Percentiles rank a stretch among this genome's conserved stretches.
Conservation (phyloP, 495 filamentous ascomycete genomes). For the Rusavskia elegans region DNA sequence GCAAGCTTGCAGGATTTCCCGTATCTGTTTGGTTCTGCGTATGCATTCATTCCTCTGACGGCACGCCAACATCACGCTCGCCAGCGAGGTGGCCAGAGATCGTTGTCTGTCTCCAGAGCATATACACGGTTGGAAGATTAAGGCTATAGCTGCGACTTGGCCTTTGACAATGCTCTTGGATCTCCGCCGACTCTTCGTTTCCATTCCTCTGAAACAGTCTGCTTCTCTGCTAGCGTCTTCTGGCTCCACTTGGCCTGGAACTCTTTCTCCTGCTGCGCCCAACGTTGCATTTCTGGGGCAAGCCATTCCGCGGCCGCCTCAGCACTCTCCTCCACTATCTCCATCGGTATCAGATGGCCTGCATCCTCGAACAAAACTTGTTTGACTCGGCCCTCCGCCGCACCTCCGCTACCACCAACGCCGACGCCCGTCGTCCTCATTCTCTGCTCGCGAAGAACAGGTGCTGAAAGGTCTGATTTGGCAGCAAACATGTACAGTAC, state of each 20-base stretch:
- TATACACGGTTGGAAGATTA: too few relatives aligned
- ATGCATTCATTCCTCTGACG: too few relatives aligned
- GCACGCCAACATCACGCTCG: too few relatives aligned
- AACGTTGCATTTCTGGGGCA: slow-evolving; percentile 41
- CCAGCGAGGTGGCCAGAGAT: too few relatives aligned
- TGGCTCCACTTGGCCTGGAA: slow-evolving; percentile 38
- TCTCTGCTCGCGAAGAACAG: slow-evolving; percentile 30
- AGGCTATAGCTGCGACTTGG: neutral
- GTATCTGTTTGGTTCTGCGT: too few relatives aligned
- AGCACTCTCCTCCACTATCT: slow-evolving; percentile 50
- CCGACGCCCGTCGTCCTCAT: slow-evolving; percentile 38
- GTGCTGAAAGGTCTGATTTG: slow-evolving; percentile 42
- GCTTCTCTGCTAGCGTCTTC: slow-evolving; percentile 36
- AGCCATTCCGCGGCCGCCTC: slow-evolving; percentile 47
- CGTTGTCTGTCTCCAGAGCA: too few relatives aligned
- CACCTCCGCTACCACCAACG: slow-evolving; percentile 49
- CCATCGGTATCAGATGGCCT: slow-evolving; percentile 84
- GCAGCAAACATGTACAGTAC: slow-evolving; percentile 70
- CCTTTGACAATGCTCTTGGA: neutral
- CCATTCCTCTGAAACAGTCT: slow-evolving; percentile 41
- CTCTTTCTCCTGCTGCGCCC: slow-evolving; percentile 44
- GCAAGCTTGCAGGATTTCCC: too few relatives aligned
- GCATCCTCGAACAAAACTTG: slow-evolving; percentile 9
- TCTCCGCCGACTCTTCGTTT: slow-evolving; percentile 31
- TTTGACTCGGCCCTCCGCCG: slow-evolving; percentile 36